Evolutionary conservation across 805 yeast genomes (phyloP), one percentile per base, ranked within the genome.

Genomic region (Suhomyces kilbournensis): DNA sequence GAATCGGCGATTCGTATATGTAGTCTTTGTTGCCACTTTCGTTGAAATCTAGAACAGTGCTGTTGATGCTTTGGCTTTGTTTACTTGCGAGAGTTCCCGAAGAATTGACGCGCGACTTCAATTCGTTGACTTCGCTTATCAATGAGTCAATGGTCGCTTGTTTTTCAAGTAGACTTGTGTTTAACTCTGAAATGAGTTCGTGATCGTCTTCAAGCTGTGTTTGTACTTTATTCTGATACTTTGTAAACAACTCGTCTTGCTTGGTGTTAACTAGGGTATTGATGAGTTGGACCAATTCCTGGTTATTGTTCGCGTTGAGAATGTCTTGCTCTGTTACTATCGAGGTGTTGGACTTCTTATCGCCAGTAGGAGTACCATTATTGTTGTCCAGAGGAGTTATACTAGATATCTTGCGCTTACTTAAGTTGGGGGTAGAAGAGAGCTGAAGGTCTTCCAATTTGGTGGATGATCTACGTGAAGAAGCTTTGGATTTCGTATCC

Each of bases 1-100:
- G 60, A 30, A 71, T 70, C 2, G 76, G 76, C 9, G 70, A 64
- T 51, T 68, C 69, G 54, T 61, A 71, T 52, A 60, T 55, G 28
- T n/a, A 23, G 28, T 48, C 54, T 17, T 46, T 50, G 28, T 19
- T 26, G 15, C 20, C 20, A 14, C 30, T 46, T 4, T 49, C 52
- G 15, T 44, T 47, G n/a, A 35, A 15, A 19, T 34, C 39, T 8
- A 40, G 22, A 20, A 48, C 25, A 4, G 44, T 48, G 28, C 48
- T 46, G 23, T 42, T 51, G 35, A 28, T 47, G 20, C 46, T 47
- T 17, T 22, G 38, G 15, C 17, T 30, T 10, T 20, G 34, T 15
- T 22, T 26, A 12, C 10, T 17, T 0, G 28, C 35, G 15, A 26
- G 22, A 4, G 20, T 15, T 12, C 38, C 35, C 17, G 39, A 17